Base-by-base conservation (phyloP, 768 basidiomycete species). In the Russula abietina region DNA sequence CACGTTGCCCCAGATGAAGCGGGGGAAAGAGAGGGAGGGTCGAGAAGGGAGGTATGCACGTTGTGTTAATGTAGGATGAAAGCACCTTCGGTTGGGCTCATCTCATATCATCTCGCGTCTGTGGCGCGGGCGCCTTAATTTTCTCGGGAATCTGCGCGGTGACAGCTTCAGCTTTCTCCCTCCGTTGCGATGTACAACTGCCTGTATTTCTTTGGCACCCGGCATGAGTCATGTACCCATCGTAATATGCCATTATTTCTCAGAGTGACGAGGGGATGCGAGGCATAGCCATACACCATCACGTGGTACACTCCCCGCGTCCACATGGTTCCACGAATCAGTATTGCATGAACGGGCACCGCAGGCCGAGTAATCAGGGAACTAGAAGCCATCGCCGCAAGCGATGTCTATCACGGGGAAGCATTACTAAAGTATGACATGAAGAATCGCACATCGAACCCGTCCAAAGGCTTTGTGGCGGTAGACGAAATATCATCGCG, bases 71-170 rank as follows among this genome's bases (percentile, higher is more conserved):
- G 62, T 49, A n/a, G 48, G 48, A 49, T 54, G 57, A 26, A 48
- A 33, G 30, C 22, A n/a, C 43, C 0, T 0, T 33, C 11, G 30
- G 30, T 33, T 30, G 33, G 38, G 43, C 6, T 1, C 36, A 58
- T 60, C 58, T 45, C 46, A 56, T 60, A 39, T 59, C 57, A 51
- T 33, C 59, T 24, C 62, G 58, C 39, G 62, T 43, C 62, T 55
- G 58, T 64, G 62, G 57, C 62, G 58, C 39, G 59, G 62, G 57
- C 62, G 58, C 39, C 32, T 43, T 6, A 8, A 36, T 61, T 61
- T 57, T 55, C 55, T 64, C 53, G 52, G 57, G 12, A 41, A 64
- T 59, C 46, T 17, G 52, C 52, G 52, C n/a, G n/a, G n/a, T 4
- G 14, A 26, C 14, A 26, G 33, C 12, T 28, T 3, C 28, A 30